Percentiles rank a stretch among this genome's conserved stretches.
phyloP scores from a whole-genome alignment of 257 asterid genomes.

The Eustoma russellianum region DNA sequence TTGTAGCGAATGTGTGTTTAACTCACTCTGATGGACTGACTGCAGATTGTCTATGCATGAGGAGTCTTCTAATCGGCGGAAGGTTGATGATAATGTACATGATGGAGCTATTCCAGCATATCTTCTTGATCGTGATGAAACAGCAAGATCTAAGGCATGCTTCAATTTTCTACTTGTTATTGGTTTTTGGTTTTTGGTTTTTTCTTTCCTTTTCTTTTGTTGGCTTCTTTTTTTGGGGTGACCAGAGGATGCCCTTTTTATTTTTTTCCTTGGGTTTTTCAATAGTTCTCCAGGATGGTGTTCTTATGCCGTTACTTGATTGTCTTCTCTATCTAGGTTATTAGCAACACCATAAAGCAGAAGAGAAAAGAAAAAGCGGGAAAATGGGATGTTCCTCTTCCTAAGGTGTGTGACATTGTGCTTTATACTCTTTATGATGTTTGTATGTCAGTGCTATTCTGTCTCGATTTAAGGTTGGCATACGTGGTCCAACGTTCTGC shows the following conservation, averaged over 20 bases:
- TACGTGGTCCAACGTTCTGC: too few relatives aligned
- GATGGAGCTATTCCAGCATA: constrained; percentile 96
- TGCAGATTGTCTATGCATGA: constrained; percentile 85
- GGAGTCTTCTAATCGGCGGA: constrained; percentile 71
- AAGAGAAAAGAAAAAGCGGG: constrained; percentile 98
- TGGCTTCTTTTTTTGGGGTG: too few relatives aligned
- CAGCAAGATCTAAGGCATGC: constrained; percentile 80
- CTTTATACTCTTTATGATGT: not conserved
- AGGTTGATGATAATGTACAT: constrained; percentile 80
- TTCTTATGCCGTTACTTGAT: not conserved
- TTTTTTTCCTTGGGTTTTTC: too few relatives aligned
- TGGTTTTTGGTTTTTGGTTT: too few relatives aligned
- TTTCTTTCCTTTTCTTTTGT: too few relatives aligned
- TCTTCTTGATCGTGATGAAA: constrained; percentile 92
- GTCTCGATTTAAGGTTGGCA: too few relatives aligned
- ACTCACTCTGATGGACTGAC: not conserved
- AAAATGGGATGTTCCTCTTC: constrained; percentile 97
- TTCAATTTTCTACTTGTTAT: too few relatives aligned
- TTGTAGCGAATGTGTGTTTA: too few relatives aligned
- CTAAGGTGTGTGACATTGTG: constrained; percentile 51
- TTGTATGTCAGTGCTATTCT: not conserved
- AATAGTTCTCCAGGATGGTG: not conserved
- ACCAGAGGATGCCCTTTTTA: too few relatives aligned
- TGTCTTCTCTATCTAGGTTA: constrained; percentile 38
- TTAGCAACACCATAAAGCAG: constrained; percentile 92